Evolutionary conservation across 768 basidiomycete species (phyloP).

Genomic region (Tylopilus felleus): DNA sequence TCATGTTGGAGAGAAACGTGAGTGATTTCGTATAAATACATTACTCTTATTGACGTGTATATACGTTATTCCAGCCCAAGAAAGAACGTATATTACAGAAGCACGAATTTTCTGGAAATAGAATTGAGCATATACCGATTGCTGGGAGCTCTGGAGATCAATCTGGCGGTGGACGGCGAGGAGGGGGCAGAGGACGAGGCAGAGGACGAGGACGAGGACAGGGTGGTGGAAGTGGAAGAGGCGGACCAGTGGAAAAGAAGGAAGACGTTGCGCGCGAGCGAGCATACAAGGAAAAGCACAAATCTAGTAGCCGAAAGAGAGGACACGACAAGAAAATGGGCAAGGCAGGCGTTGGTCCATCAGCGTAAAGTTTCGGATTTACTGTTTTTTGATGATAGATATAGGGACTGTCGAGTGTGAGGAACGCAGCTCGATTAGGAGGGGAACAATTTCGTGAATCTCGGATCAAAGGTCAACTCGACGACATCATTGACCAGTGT

Average conservation of each 20-base stretch:
- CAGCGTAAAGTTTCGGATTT: slow-evolving; percentile 7
- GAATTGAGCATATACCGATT: slow-evolving; percentile 12
- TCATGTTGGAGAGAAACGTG: slow-evolving; percentile 88
- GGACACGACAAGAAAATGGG: slow-evolving; percentile 92
- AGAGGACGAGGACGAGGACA: slow-evolving; percentile 37
- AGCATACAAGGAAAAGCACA: slow-evolving; percentile 75
- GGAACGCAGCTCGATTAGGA: slow-evolving; percentile 4
- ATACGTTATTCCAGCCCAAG: slow-evolving; percentile 47
- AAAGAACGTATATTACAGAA: slow-evolving; percentile 73
- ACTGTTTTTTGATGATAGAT: background rate
- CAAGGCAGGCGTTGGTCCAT: slow-evolving; percentile 47
- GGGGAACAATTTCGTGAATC: slow-evolving; percentile 51
- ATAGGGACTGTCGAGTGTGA: background rate
- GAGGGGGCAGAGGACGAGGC: slow-evolving; percentile 21
- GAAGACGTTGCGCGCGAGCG: slow-evolving; percentile 49
- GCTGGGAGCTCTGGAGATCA: background rate
- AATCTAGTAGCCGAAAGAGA: slow-evolving; percentile 76
- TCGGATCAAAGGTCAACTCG: slow-evolving; percentile 56
- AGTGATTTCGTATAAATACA: slow-evolving; percentile 29
- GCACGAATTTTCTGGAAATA: slow-evolving; percentile 75
- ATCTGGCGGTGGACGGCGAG: slow-evolving; percentile 14
- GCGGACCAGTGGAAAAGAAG: slow-evolving; percentile 37
- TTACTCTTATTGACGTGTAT: slow-evolving; percentile 7
- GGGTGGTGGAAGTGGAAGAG: slow-evolving; percentile 34
- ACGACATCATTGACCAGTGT: slow-evolving; percentile 59